A percentile compares a stretch with the other conserved stretches of the same genome.
Evolutionary conservation across 2,329 filamentous ascomycete genomes (phyloP).

Genomic region (Magnaporthiopsis incrustans): DNA sequence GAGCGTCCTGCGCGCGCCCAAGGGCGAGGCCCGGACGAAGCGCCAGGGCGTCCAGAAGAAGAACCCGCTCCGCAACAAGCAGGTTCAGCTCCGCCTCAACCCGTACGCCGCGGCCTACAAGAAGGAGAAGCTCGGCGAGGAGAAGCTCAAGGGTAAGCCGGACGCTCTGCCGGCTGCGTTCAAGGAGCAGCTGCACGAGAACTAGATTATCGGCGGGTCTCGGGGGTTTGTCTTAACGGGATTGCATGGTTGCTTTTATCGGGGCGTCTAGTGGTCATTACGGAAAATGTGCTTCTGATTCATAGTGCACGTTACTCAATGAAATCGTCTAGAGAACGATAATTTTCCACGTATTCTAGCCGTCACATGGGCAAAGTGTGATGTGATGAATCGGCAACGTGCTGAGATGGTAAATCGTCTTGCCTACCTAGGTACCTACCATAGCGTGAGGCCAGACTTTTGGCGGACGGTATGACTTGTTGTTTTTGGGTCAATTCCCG

Average conservation of each 20-base stretch:
- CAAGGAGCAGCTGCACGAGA: slow-evolving; percentile 19
- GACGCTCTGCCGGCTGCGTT: slow-evolving; percentile 16
- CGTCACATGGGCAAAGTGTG: neutral
- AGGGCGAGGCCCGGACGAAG: slow-evolving; percentile 86
- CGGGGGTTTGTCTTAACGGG: slow-evolving; percentile 1
- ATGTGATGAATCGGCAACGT: neutral
- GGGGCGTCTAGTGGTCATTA: slow-evolving; percentile 8
- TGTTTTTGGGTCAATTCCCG: no score
- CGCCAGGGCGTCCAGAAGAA: slow-evolving; percentile 94
- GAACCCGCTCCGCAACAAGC: slow-evolving; percentile 99
- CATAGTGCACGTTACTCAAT: neutral
- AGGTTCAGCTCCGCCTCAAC: slow-evolving; percentile 97
- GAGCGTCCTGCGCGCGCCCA: slow-evolving; percentile 85
- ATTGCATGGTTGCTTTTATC: slow-evolving; percentile 8
- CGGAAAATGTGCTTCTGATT: slow-evolving; percentile 1
- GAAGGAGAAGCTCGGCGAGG: slow-evolving; percentile 74
- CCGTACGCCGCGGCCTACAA: slow-evolving; percentile 89
- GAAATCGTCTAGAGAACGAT: slow-evolving; percentile 2
- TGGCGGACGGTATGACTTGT: no score
- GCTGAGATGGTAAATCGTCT: no score
- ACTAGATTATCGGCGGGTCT: slow-evolving; percentile 3
- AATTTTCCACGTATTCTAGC: neutral
- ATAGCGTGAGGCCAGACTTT: no score
- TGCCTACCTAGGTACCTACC: no score
- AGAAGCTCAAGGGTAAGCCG: slow-evolving; percentile 36